Evolutionary conservation across 331 rosid genomes (phyloP), one percentile per base, ranked within the genome.

Genomic region (Stylosanthes scabra): DNA sequence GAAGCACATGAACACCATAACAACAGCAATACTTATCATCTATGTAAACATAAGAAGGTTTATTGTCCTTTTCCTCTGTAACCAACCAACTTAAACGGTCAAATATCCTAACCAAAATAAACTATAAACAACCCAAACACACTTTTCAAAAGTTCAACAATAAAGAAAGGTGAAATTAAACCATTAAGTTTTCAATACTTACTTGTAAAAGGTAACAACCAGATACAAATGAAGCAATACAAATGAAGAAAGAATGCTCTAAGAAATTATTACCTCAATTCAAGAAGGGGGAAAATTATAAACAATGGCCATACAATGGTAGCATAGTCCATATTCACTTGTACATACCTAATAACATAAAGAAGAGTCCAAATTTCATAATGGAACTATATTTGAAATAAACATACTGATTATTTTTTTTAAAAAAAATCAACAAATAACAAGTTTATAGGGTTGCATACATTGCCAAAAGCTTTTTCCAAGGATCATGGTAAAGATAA

Each of bases 291-390:
- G 83, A 94, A 83, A 82, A 97, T 94, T 84, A 91, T 94, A 81
- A 91, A 94, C 67, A 94, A 78, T 52, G 98, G 97, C 98, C 98
- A 93, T 71, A 93, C 98, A 11, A 93, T 82, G 74, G 97, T 91
- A 69, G 93, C 97, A 27, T 97, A 86, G 68, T 94, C 98, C 98
- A 94, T 94, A 79, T 93, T 93, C 68, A 93, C 98, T 82, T 93
- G 97, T 49, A 93, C 96, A 78, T 91, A 93, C 98, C 98, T 93
- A 50, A 76, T 76, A 70, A 80, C 65, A 81, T 8, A 59, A 63
- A 76, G 60, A 70, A 29, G 83, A 70, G 42, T 57, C 66, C 40
- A 56, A 67, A 78, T 57, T 42, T 55, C 74, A 63, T 67, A 76
- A 56, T 58, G 56, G 68, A 66, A 54, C 66, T 27, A 70, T 58